Base-by-base conservation (phyloP, 306 rosid species). In the Acacia melanoxylon region DNA sequence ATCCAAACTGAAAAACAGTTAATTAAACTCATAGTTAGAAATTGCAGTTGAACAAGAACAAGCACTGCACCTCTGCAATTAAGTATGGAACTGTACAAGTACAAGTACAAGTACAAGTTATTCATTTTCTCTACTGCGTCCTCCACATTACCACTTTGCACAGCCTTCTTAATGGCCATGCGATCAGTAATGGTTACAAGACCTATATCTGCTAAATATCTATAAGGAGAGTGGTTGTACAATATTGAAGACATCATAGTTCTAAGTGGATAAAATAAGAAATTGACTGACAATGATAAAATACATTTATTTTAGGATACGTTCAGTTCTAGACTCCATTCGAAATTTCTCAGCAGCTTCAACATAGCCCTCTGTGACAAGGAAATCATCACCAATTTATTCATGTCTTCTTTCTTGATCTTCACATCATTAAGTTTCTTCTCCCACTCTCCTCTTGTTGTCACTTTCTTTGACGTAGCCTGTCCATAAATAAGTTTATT, bases 101-200 rank as follows among this genome's bases (percentile, higher is more conserved):
- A n/a, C n/a, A n/a, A n/a, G n/a, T n/a, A n/a, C n/a, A n/a, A n/a
- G n/a, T n/a, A n/a, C 80, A 95, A 89, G 84, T 93, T 97, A 69
- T 93, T 95, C 46, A 95, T 96, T 90, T 92, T 95, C 87, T 95
- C 99, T 2, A 95, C 92, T 25, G 97, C 99, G 75, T 95, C 98
- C 89, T 95, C 99, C 63, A 92, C 94, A 78, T 95, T 92, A 37
- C 99, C 99, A 75, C 91, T 90, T 80, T 92, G 99, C 48, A 95
- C 97, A 7, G 98, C 99, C 86, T 89, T 95, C 90, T 93, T 95
- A 62, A 93, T 97, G 80, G 97, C 99, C 99, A 95, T 93, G 52
- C 98, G 91, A 79, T 95, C 99, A 0, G 94, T 92, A 61, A 95
- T 95, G 42, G 99, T 92, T 10, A 94, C 94, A 77, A 95, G 96